Base-by-base conservation (phyloP, 495 filamentous ascomycete species). In the Annulohypoxylon stygium region DNA sequence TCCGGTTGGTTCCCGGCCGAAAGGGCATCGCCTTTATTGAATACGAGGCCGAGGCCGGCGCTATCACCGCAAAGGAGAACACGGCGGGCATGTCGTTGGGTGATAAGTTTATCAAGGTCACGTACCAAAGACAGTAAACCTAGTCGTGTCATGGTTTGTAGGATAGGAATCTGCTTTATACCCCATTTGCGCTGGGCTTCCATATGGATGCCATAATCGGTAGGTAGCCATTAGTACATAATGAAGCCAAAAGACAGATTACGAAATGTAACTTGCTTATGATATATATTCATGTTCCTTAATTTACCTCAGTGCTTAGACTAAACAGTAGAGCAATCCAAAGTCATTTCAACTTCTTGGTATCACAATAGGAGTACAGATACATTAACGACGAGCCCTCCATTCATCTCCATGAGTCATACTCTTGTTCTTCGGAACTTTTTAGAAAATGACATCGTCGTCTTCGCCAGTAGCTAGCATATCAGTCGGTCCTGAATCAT, bases 21-120 rank as follows among this genome's bases (percentile, higher is more conserved):
- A 92, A 88, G 78, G 93, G 93, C 9, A 95, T 99, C 82, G 95
- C 93, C 2, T 98, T 98, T 79, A 93, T 98, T 70, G 97, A 99
- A 81, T 99, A 97, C 83, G 93, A 97, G 79, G 88, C 86, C 69
- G 92, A 98, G 85, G 84, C 90, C 12, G 94, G 93, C 9, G 94
- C 97, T 48, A 98, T 98, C 72, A 91, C 89, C 59, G 96, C 96
- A 36, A 99, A 98, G 88, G 95, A 98, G 87, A 91, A 93, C 70
- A 96, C 93, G 30, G 92, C 93, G 10, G 93, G 93, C n/a, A 94
- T 97, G 92, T 79, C 89, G 11, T 85, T 98, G 72, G 95, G 89
- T 36, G 87, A 87, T 8, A 83, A 87, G 78, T 77, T 82, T 14
- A 88, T 90, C 76, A 93, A 94, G 80, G 93, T 95, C 65, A 97